Conservation (phyloP, 768 basidiomycete species). For the Rhodotorula toruloides region DNA sequence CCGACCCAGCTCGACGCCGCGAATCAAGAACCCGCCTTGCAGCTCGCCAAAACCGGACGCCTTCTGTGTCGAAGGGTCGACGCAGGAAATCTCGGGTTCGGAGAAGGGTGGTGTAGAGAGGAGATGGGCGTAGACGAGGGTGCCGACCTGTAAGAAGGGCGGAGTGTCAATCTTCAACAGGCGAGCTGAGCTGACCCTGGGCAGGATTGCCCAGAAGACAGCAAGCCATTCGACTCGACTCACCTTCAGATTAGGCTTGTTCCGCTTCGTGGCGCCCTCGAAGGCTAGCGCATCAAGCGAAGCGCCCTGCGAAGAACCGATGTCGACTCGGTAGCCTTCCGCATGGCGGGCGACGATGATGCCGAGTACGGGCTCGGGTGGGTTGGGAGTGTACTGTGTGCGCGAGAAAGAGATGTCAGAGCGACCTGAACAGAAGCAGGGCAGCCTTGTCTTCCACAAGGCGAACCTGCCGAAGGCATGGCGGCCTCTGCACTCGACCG, state of each 20-base stretch:
- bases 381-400: slow-evolving; percentile 26
- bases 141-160: slow-evolving; percentile 62
- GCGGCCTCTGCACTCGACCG: not conserved
- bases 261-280: slow-evolving; percentile 91
- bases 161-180: not conserved
- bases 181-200: too few species aligned
- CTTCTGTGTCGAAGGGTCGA: slow-evolving; percentile 87
- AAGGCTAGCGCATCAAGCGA: slow-evolving; percentile 85
- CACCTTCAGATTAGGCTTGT: slow-evolving; percentile 88
- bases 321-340: slow-evolving; percentile 89
- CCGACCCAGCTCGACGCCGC: slow-evolving; percentile 70
- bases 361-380: slow-evolving; percentile 73
- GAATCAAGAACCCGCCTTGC: slow-evolving; percentile 76
- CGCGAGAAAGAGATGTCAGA: not conserved
- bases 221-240: too few species aligned
- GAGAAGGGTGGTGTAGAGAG: slow-evolving; percentile 93
- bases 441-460: too few species aligned
- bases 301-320: slow-evolving; percentile 80
- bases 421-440: not conserved
- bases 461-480: too few species aligned
- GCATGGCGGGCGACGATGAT: slow-evolving; percentile 70
- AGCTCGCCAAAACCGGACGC: slow-evolving; percentile 89
- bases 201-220: too few species aligned
- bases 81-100: slow-evolving; percentile 96
- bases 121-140: slow-evolving; percentile 83